Percentiles rank a stretch among this genome's conserved stretches.
These are phyloP conservation scores for Macrophomina tecta DNA, from an alignment of 2,329 filamentous ascomycete genomes.

Conservation along the genomic window DNA sequence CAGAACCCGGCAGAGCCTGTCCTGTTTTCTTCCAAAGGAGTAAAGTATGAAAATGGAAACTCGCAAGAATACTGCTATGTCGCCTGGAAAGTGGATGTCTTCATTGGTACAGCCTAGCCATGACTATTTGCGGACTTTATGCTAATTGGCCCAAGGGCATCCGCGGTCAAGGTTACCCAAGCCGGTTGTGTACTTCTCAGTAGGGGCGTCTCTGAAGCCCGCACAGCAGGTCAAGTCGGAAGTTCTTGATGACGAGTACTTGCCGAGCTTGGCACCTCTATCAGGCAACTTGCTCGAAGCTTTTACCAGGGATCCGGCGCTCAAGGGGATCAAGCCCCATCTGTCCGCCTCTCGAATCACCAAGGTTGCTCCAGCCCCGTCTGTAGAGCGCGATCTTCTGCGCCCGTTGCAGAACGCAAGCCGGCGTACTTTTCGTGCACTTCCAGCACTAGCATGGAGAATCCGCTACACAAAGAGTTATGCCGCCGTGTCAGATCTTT, in stretches of 20 bases:
- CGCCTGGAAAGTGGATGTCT: constrained; percentile 47
- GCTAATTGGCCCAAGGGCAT: constrained; percentile 36
- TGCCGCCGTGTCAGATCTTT: constrained; percentile 55
- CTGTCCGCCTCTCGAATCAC: constrained; percentile 77
- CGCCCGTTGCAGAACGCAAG: constrained; percentile 70
- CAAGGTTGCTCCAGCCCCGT: constrained; percentile 71
- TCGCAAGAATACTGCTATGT: constrained; percentile 39
- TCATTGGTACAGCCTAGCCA: constrained; percentile 39
- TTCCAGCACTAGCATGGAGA: constrained; percentile 73
- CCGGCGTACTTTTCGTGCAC: constrained; percentile 67
- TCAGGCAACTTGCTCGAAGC: constrained; percentile 80
- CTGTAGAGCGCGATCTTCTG: constrained; percentile 63
- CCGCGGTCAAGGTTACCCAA: constrained; percentile 68
- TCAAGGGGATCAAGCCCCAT: constrained; percentile 67
- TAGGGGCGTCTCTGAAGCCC: constrained; percentile 62
- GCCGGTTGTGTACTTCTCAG: constrained; percentile 69
- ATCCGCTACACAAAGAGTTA: constrained; percentile 74
- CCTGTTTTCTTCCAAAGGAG: constrained; percentile 39
- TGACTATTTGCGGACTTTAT: neutral
- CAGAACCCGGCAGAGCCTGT: constrained; percentile 39
- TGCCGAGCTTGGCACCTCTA: constrained; percentile 71
- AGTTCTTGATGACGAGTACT: constrained; percentile 63
- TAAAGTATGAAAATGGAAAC: constrained; percentile 29
- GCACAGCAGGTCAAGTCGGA: constrained; percentile 52
- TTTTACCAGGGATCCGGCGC: constrained; percentile 69